Evolutionary conservation across 2,329 filamentous ascomycete species (phyloP).

Genomic region (Ceratocystis diversiconidia): DNA sequence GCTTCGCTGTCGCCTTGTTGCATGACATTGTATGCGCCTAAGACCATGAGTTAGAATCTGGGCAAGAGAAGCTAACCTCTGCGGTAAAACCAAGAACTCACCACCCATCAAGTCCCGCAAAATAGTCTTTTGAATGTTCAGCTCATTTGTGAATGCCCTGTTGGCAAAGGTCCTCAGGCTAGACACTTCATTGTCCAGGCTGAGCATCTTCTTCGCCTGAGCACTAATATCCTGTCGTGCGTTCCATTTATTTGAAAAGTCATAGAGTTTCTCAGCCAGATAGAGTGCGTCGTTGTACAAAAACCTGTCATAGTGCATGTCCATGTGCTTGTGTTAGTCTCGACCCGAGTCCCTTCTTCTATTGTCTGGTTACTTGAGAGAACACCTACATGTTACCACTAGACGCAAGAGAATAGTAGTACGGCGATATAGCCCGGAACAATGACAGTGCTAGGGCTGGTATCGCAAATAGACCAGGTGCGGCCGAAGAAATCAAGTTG

Average conservation of each 20-base stretch:
- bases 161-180: conserved; percentile 46
- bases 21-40: conserved; percentile 43
- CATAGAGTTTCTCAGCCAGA: conserved; percentile 41
- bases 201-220: conserved; percentile 39
- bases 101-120: conserved; percentile 47
- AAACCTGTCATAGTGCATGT: conserved; percentile 31
- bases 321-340: background rate
- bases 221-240: conserved; percentile 36
- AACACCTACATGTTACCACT: conserved; percentile 48
- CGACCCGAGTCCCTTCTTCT: background rate
- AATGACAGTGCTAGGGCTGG: conserved; percentile 63
- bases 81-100: conserved; percentile 20
- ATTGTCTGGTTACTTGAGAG: background rate
- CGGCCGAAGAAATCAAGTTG: conserved; percentile 51
- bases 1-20: conserved; percentile 41
- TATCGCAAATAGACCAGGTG: conserved; percentile 53
- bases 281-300: conserved; percentile 55
- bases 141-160: conserved; percentile 46
- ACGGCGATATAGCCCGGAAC: conserved; percentile 61
- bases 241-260: conserved; percentile 39
- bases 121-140: conserved; percentile 45
- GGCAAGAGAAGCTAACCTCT: background rate
- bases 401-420: conserved; percentile 51
- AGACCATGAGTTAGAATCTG: background rate
- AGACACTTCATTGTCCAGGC: conserved; percentile 45